Conservation (phyloP, 495 filamentous ascomycete species). For the Trypethelium eluteriae region DNA sequence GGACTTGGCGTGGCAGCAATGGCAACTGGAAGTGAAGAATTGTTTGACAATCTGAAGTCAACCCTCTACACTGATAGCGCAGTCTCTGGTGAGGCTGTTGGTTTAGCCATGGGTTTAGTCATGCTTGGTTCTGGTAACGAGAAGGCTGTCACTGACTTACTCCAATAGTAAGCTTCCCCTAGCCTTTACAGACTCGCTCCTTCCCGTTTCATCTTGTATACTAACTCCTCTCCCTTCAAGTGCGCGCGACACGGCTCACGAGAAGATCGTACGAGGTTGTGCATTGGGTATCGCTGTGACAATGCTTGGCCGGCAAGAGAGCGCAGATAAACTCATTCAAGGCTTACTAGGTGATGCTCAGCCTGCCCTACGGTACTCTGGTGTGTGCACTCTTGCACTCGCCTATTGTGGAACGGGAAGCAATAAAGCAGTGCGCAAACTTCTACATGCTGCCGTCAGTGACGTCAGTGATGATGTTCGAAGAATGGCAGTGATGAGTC, state of each 20-base stretch:
- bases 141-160: slow-evolving; percentile 86
- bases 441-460: slow-evolving; percentile 95
- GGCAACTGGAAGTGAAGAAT: slow-evolving; percentile 82
- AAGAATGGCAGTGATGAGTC: slow-evolving; percentile 91
- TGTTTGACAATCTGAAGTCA: slow-evolving; percentile 82
- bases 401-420: slow-evolving; percentile 95
- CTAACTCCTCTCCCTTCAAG: background rate
- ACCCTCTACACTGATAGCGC: slow-evolving; percentile 90
- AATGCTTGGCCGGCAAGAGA: slow-evolving; percentile 95
- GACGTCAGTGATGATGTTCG: slow-evolving; percentile 98
- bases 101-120: slow-evolving; percentile 89
- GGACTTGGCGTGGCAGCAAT: slow-evolving; percentile 96
- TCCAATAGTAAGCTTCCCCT: slow-evolving; percentile 53
- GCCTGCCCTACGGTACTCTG: slow-evolving; percentile 87
- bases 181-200: background rate
- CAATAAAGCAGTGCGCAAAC: slow-evolving; percentile 96
- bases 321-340: slow-evolving; percentile 87
- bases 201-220: too few species aligned
- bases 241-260: slow-evolving; percentile 94
- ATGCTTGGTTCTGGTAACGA: slow-evolving; percentile 95
- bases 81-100: slow-evolving; percentile 92
- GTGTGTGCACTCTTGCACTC: slow-evolving; percentile 97
- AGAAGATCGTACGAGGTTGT: slow-evolving; percentile 95
- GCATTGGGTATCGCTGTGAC: slow-evolving; percentile 96
- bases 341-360: slow-evolving; percentile 90